Evolutionary conservation across 192 early-diverging fungal genomes (phyloP).

Genomic region (Endogone sp.): DNA sequence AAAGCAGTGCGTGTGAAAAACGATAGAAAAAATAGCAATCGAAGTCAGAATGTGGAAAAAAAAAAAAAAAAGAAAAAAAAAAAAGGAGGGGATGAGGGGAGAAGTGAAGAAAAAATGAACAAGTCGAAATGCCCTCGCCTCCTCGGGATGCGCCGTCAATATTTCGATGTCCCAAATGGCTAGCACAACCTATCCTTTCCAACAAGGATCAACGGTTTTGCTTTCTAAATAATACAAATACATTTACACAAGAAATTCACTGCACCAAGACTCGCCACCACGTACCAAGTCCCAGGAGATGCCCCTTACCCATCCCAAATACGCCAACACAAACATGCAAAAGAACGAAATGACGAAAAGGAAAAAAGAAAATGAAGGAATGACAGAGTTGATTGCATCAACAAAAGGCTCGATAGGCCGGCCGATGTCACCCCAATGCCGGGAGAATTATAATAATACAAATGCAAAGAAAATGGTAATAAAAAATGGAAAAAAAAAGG

Average conservation of each 20-base stretch:
- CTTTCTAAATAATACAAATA: not conserved
- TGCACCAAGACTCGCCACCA: not conserved
- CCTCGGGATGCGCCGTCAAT: not conserved
- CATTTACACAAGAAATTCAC: not conserved
- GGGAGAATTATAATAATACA: not conserved
- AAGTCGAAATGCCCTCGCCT: not conserved
- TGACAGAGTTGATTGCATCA: not conserved
- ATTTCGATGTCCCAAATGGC: not conserved
- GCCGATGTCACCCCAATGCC: not conserved
- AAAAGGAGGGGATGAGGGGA: not conserved
- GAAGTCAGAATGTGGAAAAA: not conserved
- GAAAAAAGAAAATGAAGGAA: not conserved
- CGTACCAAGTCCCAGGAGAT: not conserved
- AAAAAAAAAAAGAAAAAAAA: not conserved
- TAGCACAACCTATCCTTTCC: not conserved
- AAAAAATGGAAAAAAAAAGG: constrained; percentile 8
- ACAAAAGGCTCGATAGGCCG: not conserved
- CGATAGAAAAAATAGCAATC: not conserved
- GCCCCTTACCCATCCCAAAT: not conserved
- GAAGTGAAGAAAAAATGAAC: not conserved
- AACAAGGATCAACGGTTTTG: not conserved
- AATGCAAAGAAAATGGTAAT: not conserved
- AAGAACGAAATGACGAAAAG: not conserved
- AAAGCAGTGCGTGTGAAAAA: not conserved
- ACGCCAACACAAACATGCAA: not conserved